These are phyloP conservation scores for Gaultheria prostrata DNA, from an alignment of 148 eudicot species.

Conservation along the genomic window DNA sequence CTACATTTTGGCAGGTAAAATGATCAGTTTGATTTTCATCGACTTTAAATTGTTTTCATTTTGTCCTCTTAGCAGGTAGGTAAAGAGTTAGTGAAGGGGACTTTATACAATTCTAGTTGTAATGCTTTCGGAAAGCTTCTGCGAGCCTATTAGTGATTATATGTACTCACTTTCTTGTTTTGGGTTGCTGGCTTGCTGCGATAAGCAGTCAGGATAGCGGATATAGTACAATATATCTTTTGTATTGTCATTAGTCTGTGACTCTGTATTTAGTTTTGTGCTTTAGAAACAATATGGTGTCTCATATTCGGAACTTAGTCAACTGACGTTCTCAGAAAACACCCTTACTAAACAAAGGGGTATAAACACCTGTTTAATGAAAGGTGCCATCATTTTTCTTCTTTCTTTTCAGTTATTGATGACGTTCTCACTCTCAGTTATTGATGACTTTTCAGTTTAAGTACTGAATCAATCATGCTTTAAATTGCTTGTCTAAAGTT, in stretches of 20 bases:
- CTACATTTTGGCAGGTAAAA: neutral
- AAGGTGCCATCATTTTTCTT: neutral
- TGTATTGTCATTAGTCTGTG: neutral
- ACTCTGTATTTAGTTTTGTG: neutral
- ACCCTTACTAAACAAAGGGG: neutral
- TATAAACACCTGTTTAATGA: neutral
- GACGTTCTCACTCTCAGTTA: neutral
- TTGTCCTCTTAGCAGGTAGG: neutral
- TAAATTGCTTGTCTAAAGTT: neutral
- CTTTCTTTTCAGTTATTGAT: neutral
- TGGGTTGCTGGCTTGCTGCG: neutral
- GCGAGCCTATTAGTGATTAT: neutral
- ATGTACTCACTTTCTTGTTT: neutral
- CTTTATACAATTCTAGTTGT: neutral
- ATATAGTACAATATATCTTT: neutral
- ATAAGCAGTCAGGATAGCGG: neutral
- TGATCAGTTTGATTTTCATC: neutral
- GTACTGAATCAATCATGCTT: neutral
- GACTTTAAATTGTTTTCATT: neutral
- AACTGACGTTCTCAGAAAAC: neutral
- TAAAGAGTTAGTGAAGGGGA: neutral
- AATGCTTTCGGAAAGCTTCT: neutral
- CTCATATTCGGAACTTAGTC: neutral
- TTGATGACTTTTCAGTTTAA: neutral
- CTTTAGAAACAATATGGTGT: neutral